phyloP scores from a whole-genome alignment of 2,329 filamentous ascomycete genomes.

The Penicillium thymicola region DNA sequence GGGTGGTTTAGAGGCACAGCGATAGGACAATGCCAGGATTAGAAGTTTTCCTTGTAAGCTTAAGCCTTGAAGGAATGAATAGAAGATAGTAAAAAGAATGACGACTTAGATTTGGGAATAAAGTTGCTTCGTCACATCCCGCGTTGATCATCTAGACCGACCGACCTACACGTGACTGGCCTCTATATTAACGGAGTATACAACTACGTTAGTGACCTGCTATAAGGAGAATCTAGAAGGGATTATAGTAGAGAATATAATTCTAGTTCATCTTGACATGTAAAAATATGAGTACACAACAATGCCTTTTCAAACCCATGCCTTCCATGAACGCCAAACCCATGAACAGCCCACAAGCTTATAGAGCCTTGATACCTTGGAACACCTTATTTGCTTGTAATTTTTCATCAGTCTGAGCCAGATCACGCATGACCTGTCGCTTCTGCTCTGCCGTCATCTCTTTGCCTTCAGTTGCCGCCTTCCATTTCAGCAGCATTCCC shows the following conservation, averaged over 20 bases:
- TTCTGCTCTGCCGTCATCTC: constrained; percentile 69
- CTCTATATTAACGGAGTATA: background rate
- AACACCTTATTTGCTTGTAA: constrained; percentile 56
- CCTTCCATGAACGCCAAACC: constrained; percentile 15
- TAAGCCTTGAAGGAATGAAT: background rate
- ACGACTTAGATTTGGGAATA: background rate
- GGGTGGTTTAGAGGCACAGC: background rate
- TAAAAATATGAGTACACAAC: background rate
- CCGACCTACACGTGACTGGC: constrained; percentile 19
- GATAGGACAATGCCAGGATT: background rate
- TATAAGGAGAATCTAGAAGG: background rate
- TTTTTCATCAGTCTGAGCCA: constrained; percentile 71
- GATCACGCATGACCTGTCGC: constrained; percentile 70
- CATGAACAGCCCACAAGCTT: constrained; percentile 11
- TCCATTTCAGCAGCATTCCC: constrained; percentile 79
- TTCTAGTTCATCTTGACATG: background rate
- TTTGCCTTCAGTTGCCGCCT: constrained; percentile 63
- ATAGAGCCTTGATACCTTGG: constrained; percentile 48
- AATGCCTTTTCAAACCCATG: constrained; percentile 5
- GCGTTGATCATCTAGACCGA: constrained; percentile 20
- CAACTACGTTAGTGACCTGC: background rate
- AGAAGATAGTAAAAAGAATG: background rate
- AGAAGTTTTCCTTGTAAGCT: background rate
- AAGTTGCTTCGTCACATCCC: constrained; percentile 8
- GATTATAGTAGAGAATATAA: background rate